Base-by-base conservation (phyloP, 495 filamentous ascomycete genomes). In the Chaetomium fimeti region DNA sequence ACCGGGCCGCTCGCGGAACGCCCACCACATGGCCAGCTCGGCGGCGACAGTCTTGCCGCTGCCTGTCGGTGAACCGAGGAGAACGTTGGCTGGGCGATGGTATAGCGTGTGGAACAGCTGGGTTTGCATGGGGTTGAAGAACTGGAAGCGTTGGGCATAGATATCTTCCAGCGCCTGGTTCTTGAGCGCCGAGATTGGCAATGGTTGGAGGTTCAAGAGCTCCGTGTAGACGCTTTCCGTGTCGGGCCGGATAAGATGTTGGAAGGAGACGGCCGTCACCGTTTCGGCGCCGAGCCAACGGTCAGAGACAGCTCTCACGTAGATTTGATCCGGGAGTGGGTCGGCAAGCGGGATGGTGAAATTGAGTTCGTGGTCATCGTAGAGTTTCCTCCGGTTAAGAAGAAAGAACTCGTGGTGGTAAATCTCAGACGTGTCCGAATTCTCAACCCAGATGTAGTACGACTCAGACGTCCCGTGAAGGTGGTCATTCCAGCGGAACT, bases 1-100 rank as follows among this genome's bases (percentile, higher is more conserved):
- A 3, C 93, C 92, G 1, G 95, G 95, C 47, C 89, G 90, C 73
- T 98, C 93, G 13, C 93, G 88, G 76, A 99, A 98, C 7, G 95
- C 92, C 93, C 92, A 97, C 94, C 94, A 99, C 95, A 99, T 98
- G n/a, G 95, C 95, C 58, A 99, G 73, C 71, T 99, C 94, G 36
- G 89, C 90, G 16, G 94, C 94, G 36, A 99, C 87, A 2, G 94
- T 99, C 79, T 99, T 99, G 61, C 94, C 94, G 79, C 90, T 94
- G 56, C 94, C 94, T 7, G 94, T 99, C 7, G 94, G 94, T 16
- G 94, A 97, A n/a, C 94, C 94, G 8, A 99, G 85, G 5, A 99
- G 80, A 9, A 98, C 93, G 70, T 99, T 99, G 43, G 89, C 87
- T 32, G 88, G 74, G 0, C 93, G 94, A 73, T 98, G 91, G 60